Base-by-base conservation (phyloP, 306 rosid species). In the Pueraria montana region DNA sequence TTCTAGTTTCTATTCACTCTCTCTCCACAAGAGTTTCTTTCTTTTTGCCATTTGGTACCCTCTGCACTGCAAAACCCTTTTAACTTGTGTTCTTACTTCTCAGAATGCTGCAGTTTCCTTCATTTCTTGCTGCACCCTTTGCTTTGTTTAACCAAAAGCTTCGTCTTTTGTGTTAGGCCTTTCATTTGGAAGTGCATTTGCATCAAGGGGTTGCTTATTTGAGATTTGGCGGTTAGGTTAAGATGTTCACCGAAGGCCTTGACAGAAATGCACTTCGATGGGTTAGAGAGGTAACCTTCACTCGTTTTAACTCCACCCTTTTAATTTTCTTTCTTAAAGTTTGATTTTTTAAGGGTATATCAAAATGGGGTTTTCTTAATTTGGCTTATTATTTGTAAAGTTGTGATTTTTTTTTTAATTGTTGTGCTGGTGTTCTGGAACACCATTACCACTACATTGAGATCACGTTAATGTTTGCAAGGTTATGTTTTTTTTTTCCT, bases 181-280 rank as follows among this genome's bases (percentile, higher is more conserved):
- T 40, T 50, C 14, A 8, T 55, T 74, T 42, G 81, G 34, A 13
- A 59, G 20, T 76, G 46, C 85, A 80, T 80, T 81, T 76, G 7
- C 62, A 13, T 63, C 67, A 11, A 76, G n/a, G 23, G 55, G 48
- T 83, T 72, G 42, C 26, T 79, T 80, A 12, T 58, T 77, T 81
- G 50, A 80, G 80, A 72, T 74, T 70, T 71, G 27, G 43, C 2
- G 2, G 6, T 78, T 73, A 87, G 89, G 89, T 80, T 36, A 83
- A 77, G 85, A 93, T 96, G 99, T 94, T 96, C 84, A 96, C 99
- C 2, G 87, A 93, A 80, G 99, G 99, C 10, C 96, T 92, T 14
- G 98, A 96, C 86, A 90, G 70, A 52, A 93, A 90, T 75, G 97
- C 94, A 36, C 89, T 93, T 86, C 91, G 97, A 36, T 96, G 99